phyloP scores from a whole-genome alignment of 2,329 filamentous ascomycete genomes.

The Aspergillus udagawae region DNA sequence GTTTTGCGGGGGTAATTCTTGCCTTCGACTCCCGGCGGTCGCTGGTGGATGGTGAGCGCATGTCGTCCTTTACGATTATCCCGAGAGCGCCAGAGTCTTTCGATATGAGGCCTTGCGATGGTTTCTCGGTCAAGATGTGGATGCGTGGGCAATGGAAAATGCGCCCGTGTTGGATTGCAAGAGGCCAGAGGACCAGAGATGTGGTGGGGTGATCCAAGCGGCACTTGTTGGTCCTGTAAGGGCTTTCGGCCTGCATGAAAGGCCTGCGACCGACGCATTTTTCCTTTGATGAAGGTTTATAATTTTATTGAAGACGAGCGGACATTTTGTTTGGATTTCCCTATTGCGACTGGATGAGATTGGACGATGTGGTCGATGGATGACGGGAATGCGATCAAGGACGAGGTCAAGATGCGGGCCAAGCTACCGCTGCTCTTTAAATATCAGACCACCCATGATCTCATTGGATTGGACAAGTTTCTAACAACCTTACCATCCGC shows the following conservation, averaged over 20 bases:
- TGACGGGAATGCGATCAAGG: too few relatives aligned
- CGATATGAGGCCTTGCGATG: conserved; percentile 9
- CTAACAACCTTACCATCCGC: too few relatives aligned
- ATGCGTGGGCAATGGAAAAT: conserved; percentile 19
- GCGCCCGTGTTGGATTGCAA: conserved; percentile 49
- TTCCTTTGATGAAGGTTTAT: neutral
- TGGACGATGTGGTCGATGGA: neutral
- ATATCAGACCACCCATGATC: too few relatives aligned
- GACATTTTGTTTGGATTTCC: neutral
- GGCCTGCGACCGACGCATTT: neutral
- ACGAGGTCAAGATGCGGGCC: too few relatives aligned
- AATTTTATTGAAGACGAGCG: neutral
- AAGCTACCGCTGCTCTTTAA: too few relatives aligned
- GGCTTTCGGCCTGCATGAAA: neutral
- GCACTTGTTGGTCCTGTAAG: neutral
- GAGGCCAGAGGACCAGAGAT: conserved; percentile 43
- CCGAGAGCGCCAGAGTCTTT: conserved; percentile 41
- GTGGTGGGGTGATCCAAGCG: conserved; percentile 4
- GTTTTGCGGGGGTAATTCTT: conserved; percentile 33
- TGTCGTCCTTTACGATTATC: conserved; percentile 50
- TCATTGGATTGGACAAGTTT: too few relatives aligned
- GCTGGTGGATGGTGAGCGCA: conserved; percentile 31
- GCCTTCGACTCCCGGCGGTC: conserved; percentile 14
- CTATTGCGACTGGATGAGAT: neutral
- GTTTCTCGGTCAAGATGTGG: conserved; percentile 1